Evolutionary conservation across 2,329 filamentous ascomycete species (phyloP), one percentile per base, ranked within the genome.

Genomic region (Arthrobotrys pseudoclavata): DNA sequence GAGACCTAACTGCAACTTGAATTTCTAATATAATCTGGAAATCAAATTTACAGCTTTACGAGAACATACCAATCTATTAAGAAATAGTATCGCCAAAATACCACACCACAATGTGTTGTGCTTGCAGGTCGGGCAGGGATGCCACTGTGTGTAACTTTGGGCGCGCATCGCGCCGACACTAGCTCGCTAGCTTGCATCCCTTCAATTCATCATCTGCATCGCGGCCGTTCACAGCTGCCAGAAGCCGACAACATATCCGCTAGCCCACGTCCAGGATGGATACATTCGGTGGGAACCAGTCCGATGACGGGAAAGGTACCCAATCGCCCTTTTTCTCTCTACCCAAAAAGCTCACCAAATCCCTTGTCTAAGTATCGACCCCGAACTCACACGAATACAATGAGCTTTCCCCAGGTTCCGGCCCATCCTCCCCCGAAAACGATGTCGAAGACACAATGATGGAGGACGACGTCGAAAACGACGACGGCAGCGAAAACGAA

Each of bases 391-490:
- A 60, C 52, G 61, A 62, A 52, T 45, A 60, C 37, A 40, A 15
- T n/a, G 37, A 40, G 10, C 12, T 40, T 52, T 22, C 67, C 22
- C 67, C 69, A 79, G 75, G 75, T 63, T 79, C 75, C 69, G 75
- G 68, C 37, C 62, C 75, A 26, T 79, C 75, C 62, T 79, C 75
- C 40, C 75, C 75, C 62, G 75, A 79, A 22, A 86, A 86, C 34
- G 86, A 86, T 79, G 87, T 89, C 68, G 86, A 85, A 70, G 88
- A 90, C 80, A 88, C 89, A 81, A 84, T 87, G 40, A 89, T 89
- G 87, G 87, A 89, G 57, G 83, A 82, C 26, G 83, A 80, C 24
- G 84, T 84, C 47, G 82, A 83, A 47, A 80, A 80, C 48, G 81
- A 83, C 5, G 81, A 82, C n/a, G 83, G 80, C 22, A 82, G 80